phyloP scores from a whole-genome alignment of 257 asterid genomes.

The Asclepias syriaca region DNA sequence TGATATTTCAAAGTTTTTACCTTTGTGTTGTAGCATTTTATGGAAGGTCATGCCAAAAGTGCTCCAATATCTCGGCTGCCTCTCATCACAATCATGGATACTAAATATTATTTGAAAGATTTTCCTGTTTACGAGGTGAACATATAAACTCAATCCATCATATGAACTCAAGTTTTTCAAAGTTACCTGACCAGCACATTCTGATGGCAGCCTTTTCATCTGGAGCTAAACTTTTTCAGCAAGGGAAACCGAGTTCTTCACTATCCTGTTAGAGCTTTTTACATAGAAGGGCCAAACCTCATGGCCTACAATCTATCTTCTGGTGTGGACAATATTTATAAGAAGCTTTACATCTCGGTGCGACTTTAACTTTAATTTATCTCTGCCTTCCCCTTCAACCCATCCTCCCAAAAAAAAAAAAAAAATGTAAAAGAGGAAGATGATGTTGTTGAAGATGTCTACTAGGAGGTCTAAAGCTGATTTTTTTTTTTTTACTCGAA shows the following conservation, averaged over 20 bases:
- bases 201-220: slow-evolving; percentile 76
- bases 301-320: slow-evolving; percentile 93
- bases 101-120: slow-evolving; percentile 65
- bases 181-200: slow-evolving; percentile 26
- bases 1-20: not conserved
- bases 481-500: not conserved
- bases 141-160: slow-evolving; percentile 9
- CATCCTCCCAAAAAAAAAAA: not conserved
- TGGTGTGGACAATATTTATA: slow-evolving; percentile 80
- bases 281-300: slow-evolving; percentile 82
- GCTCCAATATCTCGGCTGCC: slow-evolving; percentile 97
- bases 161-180: not conserved
- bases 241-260: slow-evolving; percentile 86
- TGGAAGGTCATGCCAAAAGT: slow-evolving; percentile 98
- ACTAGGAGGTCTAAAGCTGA: not conserved
- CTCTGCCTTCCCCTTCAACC: not conserved
- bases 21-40: slow-evolving; percentile 74
- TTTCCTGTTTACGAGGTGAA: slow-evolving; percentile 89
- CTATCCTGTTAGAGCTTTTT: slow-evolving; percentile 95
- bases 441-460: not conserved
- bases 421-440: not conserved
- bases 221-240: slow-evolving; percentile 92
- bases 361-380: not conserved
- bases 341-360: slow-evolving; percentile 89
- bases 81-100: slow-evolving; percentile 69